These are phyloP conservation scores for Verticillium longisporum DNA, from an alignment of 2,329 filamentous ascomycete species.

Conservation along the genomic window DNA sequence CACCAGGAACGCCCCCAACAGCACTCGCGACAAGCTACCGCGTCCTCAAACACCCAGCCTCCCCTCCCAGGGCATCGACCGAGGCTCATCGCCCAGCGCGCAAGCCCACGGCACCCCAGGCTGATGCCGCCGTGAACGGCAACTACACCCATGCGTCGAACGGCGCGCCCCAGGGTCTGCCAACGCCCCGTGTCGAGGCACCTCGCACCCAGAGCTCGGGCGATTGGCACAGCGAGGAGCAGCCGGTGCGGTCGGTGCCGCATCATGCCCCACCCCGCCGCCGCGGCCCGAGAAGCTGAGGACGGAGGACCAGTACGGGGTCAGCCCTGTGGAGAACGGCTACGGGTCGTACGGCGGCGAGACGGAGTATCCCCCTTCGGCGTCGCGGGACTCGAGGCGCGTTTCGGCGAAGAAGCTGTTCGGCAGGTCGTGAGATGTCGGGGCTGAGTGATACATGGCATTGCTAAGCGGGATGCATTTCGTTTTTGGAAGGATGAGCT, in stretches of 20 bases:
- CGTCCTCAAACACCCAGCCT: not conserved
- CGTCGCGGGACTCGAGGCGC: conserved; percentile 5
- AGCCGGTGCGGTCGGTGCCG: conserved; percentile 13
- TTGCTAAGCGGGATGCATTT: not conserved
- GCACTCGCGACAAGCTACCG: not conserved
- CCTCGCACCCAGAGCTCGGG: conserved; percentile 3
- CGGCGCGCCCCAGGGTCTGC: not conserved
- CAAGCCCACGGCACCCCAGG: not conserved
- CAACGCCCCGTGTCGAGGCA: conserved; percentile 7
- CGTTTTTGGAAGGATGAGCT: too few relatives aligned
- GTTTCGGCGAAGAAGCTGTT: conserved; percentile 12
- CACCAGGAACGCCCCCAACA: not conserved
- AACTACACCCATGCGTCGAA: conserved; percentile 2
- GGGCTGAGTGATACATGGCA: not conserved
- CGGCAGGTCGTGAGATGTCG: conserved; percentile 4
- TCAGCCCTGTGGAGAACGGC: conserved; percentile 6
- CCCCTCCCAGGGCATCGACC: not conserved
- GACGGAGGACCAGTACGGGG: conserved; percentile 10
- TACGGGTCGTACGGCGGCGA: conserved; percentile 6
- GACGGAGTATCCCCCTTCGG: not conserved
- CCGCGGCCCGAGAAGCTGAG: conserved; percentile 25
- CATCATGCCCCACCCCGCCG: conserved; percentile 21
- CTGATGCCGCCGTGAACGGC: conserved; percentile 1
- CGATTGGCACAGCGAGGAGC: conserved; percentile 11
- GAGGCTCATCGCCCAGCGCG: not conserved